A percentile compares a stretch with the other conserved stretches of the same genome.
Evolutionary conservation across 2,329 filamentous ascomycete genomes (phyloP).

Genomic region (Knoxdaviesia capensis): DNA sequence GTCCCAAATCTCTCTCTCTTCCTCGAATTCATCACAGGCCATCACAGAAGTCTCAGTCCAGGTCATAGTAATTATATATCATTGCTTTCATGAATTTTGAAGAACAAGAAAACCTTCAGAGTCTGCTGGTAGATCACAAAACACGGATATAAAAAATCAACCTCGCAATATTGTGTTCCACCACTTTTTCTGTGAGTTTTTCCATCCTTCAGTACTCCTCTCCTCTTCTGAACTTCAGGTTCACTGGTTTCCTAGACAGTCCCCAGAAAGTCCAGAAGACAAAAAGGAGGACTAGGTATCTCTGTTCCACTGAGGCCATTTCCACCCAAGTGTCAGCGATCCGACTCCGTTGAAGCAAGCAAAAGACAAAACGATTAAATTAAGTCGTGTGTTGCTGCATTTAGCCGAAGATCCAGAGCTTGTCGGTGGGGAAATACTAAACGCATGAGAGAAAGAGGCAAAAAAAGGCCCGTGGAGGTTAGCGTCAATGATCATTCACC

Average conservation of each 20-base stretch:
- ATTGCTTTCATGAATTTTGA: background rate
- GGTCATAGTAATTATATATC: too few species aligned
- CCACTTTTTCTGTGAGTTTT: background rate
- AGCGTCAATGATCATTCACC: too few species aligned
- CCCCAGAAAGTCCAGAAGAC: background rate
- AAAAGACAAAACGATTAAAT: background rate
- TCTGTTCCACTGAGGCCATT: background rate
- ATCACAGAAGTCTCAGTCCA: too few species aligned
- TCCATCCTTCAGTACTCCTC: background rate
- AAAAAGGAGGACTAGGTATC: background rate
- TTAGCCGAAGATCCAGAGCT: conserved; percentile 38
- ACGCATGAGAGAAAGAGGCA: background rate
- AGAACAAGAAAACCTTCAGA: background rate
- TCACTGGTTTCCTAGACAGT: too few species aligned
- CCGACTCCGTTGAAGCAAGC: background rate
- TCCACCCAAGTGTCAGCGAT: too few species aligned
- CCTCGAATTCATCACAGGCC: too few species aligned
- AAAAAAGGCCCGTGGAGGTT: background rate
- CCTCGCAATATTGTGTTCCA: background rate
- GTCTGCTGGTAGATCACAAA: background rate
- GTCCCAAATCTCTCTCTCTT: too few species aligned
- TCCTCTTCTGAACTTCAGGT: background rate
- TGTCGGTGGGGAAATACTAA: conserved; percentile 34
- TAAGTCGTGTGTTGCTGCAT: conserved; percentile 3
- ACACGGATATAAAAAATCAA: background rate